Base-by-base conservation (phyloP, 106 monocot species). In the Apostasia shenzhenica region DNA sequence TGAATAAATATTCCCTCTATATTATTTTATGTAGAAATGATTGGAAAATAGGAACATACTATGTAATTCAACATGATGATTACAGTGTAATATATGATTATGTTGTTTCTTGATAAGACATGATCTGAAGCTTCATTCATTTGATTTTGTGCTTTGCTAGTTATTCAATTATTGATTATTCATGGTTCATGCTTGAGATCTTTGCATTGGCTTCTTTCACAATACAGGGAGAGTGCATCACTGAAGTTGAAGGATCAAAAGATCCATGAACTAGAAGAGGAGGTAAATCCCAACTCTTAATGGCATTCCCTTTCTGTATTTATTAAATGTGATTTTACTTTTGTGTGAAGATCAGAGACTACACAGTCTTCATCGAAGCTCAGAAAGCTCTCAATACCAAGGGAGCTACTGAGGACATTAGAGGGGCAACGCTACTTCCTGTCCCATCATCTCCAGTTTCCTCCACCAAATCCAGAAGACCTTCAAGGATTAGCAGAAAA, bases 261-360 rank as follows among this genome's bases (percentile, higher is more conserved):
- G 69, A 95, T 91, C 40, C 80, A 60, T 57, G 95, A 95, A 72
- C 68, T 95, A 10, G 88, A 86, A 75, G 95, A 95, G 61, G 71
- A 95, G 86, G 93, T 84, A 78, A 39, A 3, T 14, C 44, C 37
- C 9, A 67, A 3, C 41, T 70, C 38, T 5, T 59, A 49, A 50
- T 48, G 8, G 14, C 1, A 14, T 45, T 69, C 40, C 46, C 1
- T 6, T 54, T 3, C 3, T 38, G 44, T 26, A 59, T 10, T 14
- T 39, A 5, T 56, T 37, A 41, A 26, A 26, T 26, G 26, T 26
- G 26, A 26, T 26, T 0, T 49, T 48, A 3, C 14, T 11, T 44
- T 58, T 63, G 2, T 57, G 14, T 80, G 47, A 87, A 94, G 94
- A 80, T 91, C 56, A 80, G 91, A 79, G 94, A 95, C 84, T 83